Evolutionary conservation across 129 eudicot species (phyloP), one percentile per base, ranked within the genome.

Genomic region (Flaveria bidentis): DNA sequence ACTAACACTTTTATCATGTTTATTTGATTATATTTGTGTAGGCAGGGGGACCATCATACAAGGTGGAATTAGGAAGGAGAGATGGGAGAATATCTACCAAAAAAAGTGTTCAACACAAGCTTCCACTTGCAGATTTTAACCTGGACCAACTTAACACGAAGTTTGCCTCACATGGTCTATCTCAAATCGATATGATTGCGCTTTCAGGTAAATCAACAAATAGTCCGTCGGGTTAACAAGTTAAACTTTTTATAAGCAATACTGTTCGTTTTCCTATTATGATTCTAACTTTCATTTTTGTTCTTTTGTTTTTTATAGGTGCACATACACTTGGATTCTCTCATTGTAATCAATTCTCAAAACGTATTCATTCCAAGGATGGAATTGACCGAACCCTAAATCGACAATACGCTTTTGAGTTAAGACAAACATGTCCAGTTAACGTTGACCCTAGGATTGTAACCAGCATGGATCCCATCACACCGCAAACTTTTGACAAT

Each of bases 11-110:
- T 49, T 12, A 1, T 49, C 14, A 49, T 49, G 23, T 23, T 68
- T 44, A 20, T 45, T 69, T 44, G n/a, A 9, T 26, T 60, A 3
- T 60, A 28, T 9, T 14, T 45, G 30, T 41, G 41, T 73, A 92
- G 97, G 71, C 89, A 14, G 97, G 97, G 73, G 97, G 97, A 30
- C 96, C 96, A 72, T 70, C 64, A 9, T 92, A 87, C 52, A 72
- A 63, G 0, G 96, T 89, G 67, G 96, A 89, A 76, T 69, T 89
- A 39, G 96, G 97, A 57, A 66, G 97, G 41, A 71, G 89, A 78
- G 97, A 92, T 78, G 92, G 97, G 22, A 87, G 87, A 82, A 60
- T 80, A 5, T 92, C 96, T 2, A 89, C 89, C 0, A 80, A 41
- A 15, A 78, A 81, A 47, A 82, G 92, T 53, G 97, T 92, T 15